These are phyloP conservation scores for Saturnispora bothae DNA, from an alignment of 805 yeast species.

Conservation along the genomic window DNA sequence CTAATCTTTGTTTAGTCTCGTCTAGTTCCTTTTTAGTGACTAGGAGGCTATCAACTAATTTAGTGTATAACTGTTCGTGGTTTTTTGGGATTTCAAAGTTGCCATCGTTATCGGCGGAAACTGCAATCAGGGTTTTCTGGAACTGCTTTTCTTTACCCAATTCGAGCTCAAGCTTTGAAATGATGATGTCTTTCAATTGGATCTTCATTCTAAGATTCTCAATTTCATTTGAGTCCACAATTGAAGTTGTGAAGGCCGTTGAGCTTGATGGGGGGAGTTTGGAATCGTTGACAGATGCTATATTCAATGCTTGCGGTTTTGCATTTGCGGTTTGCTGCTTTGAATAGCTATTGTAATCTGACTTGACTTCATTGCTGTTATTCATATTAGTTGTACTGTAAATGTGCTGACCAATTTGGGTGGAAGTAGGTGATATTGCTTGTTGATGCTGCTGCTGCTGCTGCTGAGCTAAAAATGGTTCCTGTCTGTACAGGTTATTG, in stretches of 20 bases:
- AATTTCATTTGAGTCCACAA: constrained; percentile 13
- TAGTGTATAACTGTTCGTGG: constrained; percentile 25
- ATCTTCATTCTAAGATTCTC: constrained; percentile 40
- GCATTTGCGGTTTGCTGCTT: background rate
- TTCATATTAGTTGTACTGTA: background rate
- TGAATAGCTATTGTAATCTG: background rate
- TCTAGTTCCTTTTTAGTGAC: constrained; percentile 36
- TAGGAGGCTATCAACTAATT: constrained; percentile 21
- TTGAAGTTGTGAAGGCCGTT: constrained; percentile 5
- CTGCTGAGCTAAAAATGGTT: background rate
- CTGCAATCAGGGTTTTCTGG: constrained; percentile 30
- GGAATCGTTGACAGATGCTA: constrained; percentile 1
- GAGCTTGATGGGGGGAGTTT: constrained; percentile 7
- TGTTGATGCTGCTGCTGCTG: background rate
- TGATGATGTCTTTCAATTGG: constrained; percentile 43
- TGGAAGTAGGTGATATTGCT: background rate
- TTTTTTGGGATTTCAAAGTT: constrained; percentile 26
- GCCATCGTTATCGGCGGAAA: constrained; percentile 10
- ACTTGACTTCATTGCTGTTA: background rate
- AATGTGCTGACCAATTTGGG: constrained; percentile 1
- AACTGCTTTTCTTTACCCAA: constrained; percentile 31
- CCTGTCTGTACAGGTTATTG: background rate
- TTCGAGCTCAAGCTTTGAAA: constrained; percentile 36
- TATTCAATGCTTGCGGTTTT: background rate
- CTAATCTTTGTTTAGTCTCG: constrained; percentile 54